Conservation (phyloP, 345 rosid species). For the Syzygium oleosum region DNA sequence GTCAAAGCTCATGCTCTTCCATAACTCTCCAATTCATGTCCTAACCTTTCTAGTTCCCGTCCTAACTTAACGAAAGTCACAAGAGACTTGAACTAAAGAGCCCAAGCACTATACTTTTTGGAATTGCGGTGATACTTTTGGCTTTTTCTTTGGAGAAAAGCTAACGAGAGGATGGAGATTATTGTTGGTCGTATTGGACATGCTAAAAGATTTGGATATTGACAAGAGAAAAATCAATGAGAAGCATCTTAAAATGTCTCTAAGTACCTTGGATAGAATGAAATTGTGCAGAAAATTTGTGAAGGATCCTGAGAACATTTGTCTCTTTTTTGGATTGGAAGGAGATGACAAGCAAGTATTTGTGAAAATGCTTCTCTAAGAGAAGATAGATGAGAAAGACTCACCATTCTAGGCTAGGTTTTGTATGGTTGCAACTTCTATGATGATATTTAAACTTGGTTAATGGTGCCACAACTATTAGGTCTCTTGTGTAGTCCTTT, state of each 20-base stretch:
- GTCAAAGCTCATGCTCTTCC: neutral
- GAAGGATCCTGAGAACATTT: neutral
- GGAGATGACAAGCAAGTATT: neutral
- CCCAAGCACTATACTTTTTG: too few relatives aligned
- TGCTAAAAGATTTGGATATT: neutral
- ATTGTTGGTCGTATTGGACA: neutral
- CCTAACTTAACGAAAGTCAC: too few relatives aligned
- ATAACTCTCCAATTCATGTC: neutral
- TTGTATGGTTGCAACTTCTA: neutral
- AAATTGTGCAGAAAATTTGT: neutral
- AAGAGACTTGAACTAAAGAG: neutral
- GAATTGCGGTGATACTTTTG: neutral
- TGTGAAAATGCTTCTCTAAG: neutral
- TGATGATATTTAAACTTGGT: neutral
- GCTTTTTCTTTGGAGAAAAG: neutral
- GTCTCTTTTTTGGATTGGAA: neutral
- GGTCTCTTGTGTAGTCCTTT: neutral
- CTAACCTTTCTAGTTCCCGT: neutral
- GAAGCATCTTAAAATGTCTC: neutral
- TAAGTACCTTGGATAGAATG: neutral
- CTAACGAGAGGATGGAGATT: too few relatives aligned
- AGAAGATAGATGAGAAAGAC: neutral
- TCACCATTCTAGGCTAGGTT: neutral
- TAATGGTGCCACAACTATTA: neutral
- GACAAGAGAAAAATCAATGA: neutral